Conservation (phyloP, 208 protist genomes). For the Leishmania aethiopica region DNA sequence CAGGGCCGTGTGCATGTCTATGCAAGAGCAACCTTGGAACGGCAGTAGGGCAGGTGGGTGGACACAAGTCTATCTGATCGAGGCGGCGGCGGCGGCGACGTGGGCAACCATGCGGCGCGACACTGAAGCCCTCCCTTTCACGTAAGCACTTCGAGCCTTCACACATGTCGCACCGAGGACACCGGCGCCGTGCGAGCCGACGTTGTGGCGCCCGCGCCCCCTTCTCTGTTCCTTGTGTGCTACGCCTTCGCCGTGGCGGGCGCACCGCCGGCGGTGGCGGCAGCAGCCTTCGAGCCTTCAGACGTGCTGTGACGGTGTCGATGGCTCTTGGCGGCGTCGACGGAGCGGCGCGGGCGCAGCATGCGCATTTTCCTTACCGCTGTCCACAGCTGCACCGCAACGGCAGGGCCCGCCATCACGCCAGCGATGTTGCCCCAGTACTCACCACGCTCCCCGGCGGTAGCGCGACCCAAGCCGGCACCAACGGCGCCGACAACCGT, state of each 20-base stretch:
- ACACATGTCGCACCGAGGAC: background rate
- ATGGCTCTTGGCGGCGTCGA: slow-evolving; percentile 13
- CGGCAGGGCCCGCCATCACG: slow-evolving; percentile 31
- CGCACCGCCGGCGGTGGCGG: background rate
- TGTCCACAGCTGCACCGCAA: slow-evolving; percentile 26
- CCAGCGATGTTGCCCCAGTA: slow-evolving; percentile 80
- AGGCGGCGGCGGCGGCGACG: background rate
- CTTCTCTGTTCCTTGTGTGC: background rate
- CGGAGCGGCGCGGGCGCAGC: slow-evolving; percentile 20
- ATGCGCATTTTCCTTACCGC: slow-evolving; percentile 17
- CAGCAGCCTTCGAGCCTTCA: background rate
- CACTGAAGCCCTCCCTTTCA: background rate
- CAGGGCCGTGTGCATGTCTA: background rate
- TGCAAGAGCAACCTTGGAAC: background rate
- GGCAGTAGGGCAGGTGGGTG: no score
- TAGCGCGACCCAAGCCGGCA: slow-evolving; percentile 50
- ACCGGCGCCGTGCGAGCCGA: background rate
- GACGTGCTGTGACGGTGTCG: slow-evolving; percentile 20
- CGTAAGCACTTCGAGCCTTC: background rate
- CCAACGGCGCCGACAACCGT: slow-evolving; percentile 42
- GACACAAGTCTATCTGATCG: background rate
- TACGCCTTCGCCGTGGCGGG: background rate
- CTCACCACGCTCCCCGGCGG: slow-evolving; percentile 58
- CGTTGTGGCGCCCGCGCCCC: background rate
- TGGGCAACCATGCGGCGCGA: background rate